Evolutionary conservation across 192 early-diverging fungal genomes (phyloP), one percentile per base, ranked within the genome.

Genomic region (Coemansia sp.): DNA sequence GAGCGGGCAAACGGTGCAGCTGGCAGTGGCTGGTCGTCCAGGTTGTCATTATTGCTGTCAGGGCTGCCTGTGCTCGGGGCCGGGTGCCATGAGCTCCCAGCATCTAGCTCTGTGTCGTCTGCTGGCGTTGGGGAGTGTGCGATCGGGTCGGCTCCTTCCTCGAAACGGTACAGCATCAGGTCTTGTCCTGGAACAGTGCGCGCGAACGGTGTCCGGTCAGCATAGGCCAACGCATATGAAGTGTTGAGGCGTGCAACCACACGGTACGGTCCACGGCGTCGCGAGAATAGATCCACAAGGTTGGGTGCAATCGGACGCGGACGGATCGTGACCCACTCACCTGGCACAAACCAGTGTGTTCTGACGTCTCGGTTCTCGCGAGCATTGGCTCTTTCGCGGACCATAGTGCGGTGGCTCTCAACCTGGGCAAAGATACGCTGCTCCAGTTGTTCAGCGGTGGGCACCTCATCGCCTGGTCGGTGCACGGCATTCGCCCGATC

Each of bases 261-360:
- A 1, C 18, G 14, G 45, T 47, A 65, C 12, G 69, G 69, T 11
- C 69, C 69, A 3, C 24, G 18, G 2, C 57, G 26, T 19, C 52
- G 32, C 1, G 20, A 22, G n/a, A 57, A 47, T 24, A 53, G 57
- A 1, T 6, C 38, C 1, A 57, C 52, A 18, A 71, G 55, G 48
- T 71, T 41, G 10, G 39, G 2, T 5, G 57, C 48, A 19, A 14
- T 26, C 16, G 62, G 69, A 4, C 20, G 50, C 12, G 52, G 61
- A 0, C 50, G 20, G 5, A 29, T 18, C 12, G 66, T 68, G 39
- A 68, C 66, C 14, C 11, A 61, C 22, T 55, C 54, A 22, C 66
- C 59, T 5, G 50, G 51, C 53, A 39, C 26, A 19, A 61, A 68
- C 52, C 43, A 56, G 18, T 16, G 35, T 0, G 24, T 16, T 6